Evolutionary conservation across 257 asterid species (phyloP).

Genomic region (Solanum acaule): DNA sequence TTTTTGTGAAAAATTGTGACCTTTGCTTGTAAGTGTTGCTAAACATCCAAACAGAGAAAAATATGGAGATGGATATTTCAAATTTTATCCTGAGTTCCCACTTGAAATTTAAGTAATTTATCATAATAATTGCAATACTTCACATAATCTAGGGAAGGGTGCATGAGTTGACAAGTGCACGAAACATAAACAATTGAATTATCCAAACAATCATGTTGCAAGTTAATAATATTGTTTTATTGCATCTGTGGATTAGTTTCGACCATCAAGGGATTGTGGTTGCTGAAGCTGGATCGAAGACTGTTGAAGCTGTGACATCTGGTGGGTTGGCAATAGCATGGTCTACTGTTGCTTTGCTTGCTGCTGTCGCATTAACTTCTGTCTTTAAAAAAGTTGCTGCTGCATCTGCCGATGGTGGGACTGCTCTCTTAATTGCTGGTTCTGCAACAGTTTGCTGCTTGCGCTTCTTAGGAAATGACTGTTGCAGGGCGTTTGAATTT

Average conservation of each 20-base stretch:
- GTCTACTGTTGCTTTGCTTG: conserved; percentile 53
- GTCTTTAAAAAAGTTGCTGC: conserved; percentile 42
- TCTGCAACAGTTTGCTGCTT: not conserved
- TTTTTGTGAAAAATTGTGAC: not conserved
- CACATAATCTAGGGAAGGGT: not conserved
- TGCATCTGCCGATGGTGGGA: conserved; percentile 5
- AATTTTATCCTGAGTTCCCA: not conserved
- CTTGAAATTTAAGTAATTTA: not conserved
- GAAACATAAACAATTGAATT: too few relatives aligned
- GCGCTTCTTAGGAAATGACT: not conserved
- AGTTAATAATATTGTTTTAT: too few relatives aligned
- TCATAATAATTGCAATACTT: not conserved
- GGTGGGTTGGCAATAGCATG: conserved; percentile 37
- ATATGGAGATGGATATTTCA: not conserved
- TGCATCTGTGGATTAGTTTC: not conserved
- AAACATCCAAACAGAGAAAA: not conserved
- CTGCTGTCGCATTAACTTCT: conserved; percentile 56
- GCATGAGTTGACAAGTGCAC: not conserved
- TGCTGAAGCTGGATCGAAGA: not conserved
- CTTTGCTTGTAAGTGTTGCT: not conserved
- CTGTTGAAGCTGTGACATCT: conserved; percentile 41
- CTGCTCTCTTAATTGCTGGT: too few relatives aligned
- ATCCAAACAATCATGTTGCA: not conserved
- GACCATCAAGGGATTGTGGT: not conserved
- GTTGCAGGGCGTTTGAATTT: conserved; percentile 4